Percentiles rank a stretch among this genome's conserved stretches.
These are phyloP conservation scores for Ilex asprella DNA, from an alignment of 257 asterid genomes.

Conservation along the genomic window DNA sequence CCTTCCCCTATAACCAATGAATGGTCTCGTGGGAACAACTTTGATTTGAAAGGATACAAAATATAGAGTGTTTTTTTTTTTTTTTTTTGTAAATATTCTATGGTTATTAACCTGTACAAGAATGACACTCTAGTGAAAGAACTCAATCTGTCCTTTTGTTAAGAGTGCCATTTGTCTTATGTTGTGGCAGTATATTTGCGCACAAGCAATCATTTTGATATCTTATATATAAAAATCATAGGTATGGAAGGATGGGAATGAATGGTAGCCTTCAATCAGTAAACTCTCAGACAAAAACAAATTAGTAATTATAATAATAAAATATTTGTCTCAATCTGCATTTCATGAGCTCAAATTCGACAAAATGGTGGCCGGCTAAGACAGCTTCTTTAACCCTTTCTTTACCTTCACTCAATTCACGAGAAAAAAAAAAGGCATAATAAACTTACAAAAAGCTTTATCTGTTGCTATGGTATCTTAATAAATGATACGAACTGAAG, in stretches of 20 bases:
- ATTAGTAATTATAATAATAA: slow-evolving; percentile 7
- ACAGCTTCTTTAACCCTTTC: slow-evolving; percentile 45
- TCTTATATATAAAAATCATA: not conserved
- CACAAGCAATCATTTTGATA: slow-evolving; percentile 13
- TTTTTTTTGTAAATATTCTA: slow-evolving; percentile 4
- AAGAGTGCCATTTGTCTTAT: slow-evolving; percentile 37
- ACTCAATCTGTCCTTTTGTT: slow-evolving; percentile 3
- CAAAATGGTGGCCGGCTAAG: slow-evolving; percentile 65
- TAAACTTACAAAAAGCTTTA: not conserved
- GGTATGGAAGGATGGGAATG: slow-evolving; percentile 27
- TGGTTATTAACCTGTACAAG: not conserved
- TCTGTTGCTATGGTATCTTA: no score
- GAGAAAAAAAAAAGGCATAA: not conserved
- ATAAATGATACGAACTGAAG: no score
- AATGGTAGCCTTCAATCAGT: slow-evolving; percentile 27
- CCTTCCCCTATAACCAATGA: no score
- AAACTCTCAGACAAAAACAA: slow-evolving; percentile 19
- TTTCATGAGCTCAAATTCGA: slow-evolving; percentile 28
- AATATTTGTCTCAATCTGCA: slow-evolving; percentile 26
- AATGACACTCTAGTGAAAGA: slow-evolving; percentile 6
- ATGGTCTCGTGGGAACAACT: no score
- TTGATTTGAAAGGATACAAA: not conserved
- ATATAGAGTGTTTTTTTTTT: not conserved
- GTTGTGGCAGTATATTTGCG: slow-evolving; percentile 22
- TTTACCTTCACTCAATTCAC: slow-evolving; percentile 5